These are phyloP conservation scores for Centaurea solstitialis DNA, from an alignment of 129 eudicot species.

Conservation along the genomic window DNA sequence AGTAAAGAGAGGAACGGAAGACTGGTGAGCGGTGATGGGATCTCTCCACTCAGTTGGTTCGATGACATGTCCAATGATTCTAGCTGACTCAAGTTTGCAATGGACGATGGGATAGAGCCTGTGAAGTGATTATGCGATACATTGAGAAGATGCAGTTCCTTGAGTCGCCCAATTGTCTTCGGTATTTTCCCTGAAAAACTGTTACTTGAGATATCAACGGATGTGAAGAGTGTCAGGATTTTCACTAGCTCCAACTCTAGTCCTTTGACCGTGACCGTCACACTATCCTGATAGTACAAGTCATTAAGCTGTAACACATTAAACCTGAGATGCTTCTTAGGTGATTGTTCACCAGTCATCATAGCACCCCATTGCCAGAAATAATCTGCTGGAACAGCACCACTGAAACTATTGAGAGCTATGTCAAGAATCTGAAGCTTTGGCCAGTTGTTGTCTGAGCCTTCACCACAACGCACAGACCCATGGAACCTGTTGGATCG, in stretches of 20 bases:
- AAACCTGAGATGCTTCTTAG: constrained; percentile 25
- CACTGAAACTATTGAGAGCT: constrained; percentile 29
- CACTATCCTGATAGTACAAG: constrained; percentile 42
- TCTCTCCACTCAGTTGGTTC: constrained; percentile 46
- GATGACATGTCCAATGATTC: constrained; percentile 63
- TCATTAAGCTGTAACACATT: background rate
- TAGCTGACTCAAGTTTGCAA: constrained; percentile 44
- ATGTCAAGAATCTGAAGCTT: constrained; percentile 53
- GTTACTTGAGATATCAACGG: constrained; percentile 58
- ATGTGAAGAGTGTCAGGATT: constrained; percentile 47
- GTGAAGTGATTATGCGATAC: constrained; percentile 52
- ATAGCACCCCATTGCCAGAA: constrained; percentile 33
- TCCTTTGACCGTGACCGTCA: constrained; percentile 49
- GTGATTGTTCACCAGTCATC: constrained; percentile 13
- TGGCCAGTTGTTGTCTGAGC: constrained; percentile 6
- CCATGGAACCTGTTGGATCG: constrained; percentile 40
- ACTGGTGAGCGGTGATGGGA: constrained; percentile 38
- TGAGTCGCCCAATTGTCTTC: constrained; percentile 37
- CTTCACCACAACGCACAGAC: background rate
- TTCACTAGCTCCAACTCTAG: constrained; percentile 42
- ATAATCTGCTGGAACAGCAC: constrained; percentile 12
- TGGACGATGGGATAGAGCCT: constrained; percentile 47
- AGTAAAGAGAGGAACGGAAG: constrained; percentile 44
- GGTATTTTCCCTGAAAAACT: constrained; percentile 53
- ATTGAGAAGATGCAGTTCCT: constrained; percentile 42